Evolutionary conservation across 768 basidiomycete species (phyloP).

Genomic region (Psilocybe azurescens): DNA sequence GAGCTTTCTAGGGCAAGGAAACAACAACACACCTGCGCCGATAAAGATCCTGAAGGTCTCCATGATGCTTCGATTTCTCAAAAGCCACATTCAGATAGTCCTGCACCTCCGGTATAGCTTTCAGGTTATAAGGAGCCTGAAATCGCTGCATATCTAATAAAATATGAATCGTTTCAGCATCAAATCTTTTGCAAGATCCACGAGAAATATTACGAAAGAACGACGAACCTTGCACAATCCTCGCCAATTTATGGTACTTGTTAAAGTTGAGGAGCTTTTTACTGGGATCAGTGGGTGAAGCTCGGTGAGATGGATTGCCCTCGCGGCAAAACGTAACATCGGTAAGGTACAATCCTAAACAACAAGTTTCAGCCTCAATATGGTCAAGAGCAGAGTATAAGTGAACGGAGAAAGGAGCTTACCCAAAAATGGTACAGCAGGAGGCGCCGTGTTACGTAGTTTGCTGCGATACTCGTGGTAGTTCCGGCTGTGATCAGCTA

Average conservation of each 20-base stretch:
- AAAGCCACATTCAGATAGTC: slow-evolving; percentile 76
- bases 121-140: slow-evolving; percentile 85
- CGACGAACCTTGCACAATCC: slow-evolving; percentile 75
- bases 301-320: slow-evolving; percentile 87
- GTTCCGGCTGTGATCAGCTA: slow-evolving; percentile 92
- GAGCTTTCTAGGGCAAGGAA: not conserved
- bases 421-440: slow-evolving; percentile 96
- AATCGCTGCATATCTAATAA: slow-evolving; percentile 87
- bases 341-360: slow-evolving; percentile 79
- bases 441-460: slow-evolving; percentile 87
- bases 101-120: slow-evolving; percentile 90
- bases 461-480: slow-evolving; percentile 90
- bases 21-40: slow-evolving; percentile 68
- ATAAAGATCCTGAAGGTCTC: slow-evolving; percentile 87
- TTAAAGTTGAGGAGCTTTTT: slow-evolving; percentile 94
- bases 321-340: slow-evolving; percentile 96
- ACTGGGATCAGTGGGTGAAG: slow-evolving; percentile 74
- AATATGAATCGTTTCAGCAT: too few relatives aligned
- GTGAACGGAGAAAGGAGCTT: slow-evolving; percentile 25
- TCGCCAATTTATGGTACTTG: slow-evolving; percentile 90
- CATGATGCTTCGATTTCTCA: slow-evolving; percentile 74
- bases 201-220: not conserved
- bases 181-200: not conserved
- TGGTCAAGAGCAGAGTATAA: not conserved
- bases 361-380: too few relatives aligned